A percentile compares a stretch with the other conserved stretches of the same genome.
phyloP scores from a whole-genome alignment of 2,329 filamentous ascomycete genomes.

The Celoporthe dispersa region DNA sequence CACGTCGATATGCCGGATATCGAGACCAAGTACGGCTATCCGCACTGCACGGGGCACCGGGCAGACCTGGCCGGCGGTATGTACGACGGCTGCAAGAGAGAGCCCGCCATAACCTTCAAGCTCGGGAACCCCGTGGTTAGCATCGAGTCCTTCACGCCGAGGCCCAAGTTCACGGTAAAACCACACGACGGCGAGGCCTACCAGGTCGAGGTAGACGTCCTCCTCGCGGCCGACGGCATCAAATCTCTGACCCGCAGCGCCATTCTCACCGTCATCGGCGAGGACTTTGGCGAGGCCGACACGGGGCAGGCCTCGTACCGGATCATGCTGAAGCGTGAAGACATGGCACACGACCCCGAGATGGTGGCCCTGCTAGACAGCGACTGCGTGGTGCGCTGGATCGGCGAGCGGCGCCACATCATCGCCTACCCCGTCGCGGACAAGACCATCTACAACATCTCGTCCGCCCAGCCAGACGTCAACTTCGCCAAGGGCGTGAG shows the following conservation, averaged over 20 bases:
- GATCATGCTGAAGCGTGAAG: slow-evolving; percentile 72
- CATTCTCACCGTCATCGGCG: slow-evolving; percentile 58
- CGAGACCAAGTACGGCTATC: slow-evolving; percentile 69
- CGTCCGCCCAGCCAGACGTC: slow-evolving; percentile 63
- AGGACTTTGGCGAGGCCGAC: slow-evolving; percentile 62
- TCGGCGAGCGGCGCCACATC: slow-evolving; percentile 75
- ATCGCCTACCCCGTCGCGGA: slow-evolving; percentile 76
- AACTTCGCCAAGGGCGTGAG: slow-evolving; percentile 63
- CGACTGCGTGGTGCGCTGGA: slow-evolving; percentile 74
- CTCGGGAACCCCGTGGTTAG: slow-evolving; percentile 62
- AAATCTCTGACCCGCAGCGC: slow-evolving; percentile 55
- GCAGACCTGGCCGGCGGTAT: slow-evolving; percentile 71
- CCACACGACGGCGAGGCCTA: slow-evolving; percentile 61
- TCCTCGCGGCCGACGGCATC: slow-evolving; percentile 61
- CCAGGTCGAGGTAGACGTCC: slow-evolving; percentile 56
- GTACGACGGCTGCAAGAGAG: slow-evolving; percentile 69
- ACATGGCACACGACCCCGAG: slow-evolving; percentile 69
- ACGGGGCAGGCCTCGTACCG: slow-evolving; percentile 80
- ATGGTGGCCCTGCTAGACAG: slow-evolving; percentile 69
- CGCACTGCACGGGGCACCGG: slow-evolving; percentile 81
- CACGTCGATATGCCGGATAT: slow-evolving; percentile 74
- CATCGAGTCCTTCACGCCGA: slow-evolving; percentile 63
- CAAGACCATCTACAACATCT: slow-evolving; percentile 69
- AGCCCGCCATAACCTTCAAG: slow-evolving; percentile 69
- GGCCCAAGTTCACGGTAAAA: slow-evolving; percentile 62